Evolutionary conservation across 495 filamentous ascomycete species (phyloP), one percentile per base, ranked within the genome.

Genomic region (Daldinia concentrica): DNA sequence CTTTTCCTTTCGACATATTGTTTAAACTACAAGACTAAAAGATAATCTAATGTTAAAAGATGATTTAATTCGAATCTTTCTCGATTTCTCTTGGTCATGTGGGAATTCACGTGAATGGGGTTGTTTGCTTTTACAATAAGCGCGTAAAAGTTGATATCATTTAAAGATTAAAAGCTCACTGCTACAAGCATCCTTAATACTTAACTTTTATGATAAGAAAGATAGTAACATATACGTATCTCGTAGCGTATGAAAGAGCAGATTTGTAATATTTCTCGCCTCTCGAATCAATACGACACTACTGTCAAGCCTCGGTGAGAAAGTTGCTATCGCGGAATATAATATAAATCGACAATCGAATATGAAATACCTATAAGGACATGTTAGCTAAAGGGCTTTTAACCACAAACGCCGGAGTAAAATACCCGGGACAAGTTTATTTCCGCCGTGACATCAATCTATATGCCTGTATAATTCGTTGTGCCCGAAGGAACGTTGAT

Each of bases 371-470:
- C 8, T 45, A 17, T 45, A 15, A n/a, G 27, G 14, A 32, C 52
- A 32, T 27, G 48, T 14, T 12, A 7, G 11, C 14, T 52, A 4
- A 26, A 6, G 22, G 1, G 11, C 9, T 9, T 48, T 48, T 8
- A 17, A 22, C 17, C 22, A 57, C n/a, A 19, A 58, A 8, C 7
- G 6, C 60, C 60, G 45, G 55, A 69, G 54, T 14, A 64, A 69
- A 52, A 7, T n/a, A 9, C 39, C 50, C 62, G 30, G 15, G 4
- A 6, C 0, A 37, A 6, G 22, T 15, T 27, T 34, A 22, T 24
- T 45, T 24, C 30, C 26, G 8, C 26, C 15, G 15, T 60, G 34
- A 4, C 19, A 17, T 60, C 32, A 7, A 29, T 26, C 15, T 32
- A 65, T 24, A 30, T 1, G 8, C 9, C n/a, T 17, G 30, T 62